These are phyloP conservation scores for Scorias spongiosa DNA, from an alignment of 2,329 filamentous ascomycete species.

Conservation along the genomic window DNA sequence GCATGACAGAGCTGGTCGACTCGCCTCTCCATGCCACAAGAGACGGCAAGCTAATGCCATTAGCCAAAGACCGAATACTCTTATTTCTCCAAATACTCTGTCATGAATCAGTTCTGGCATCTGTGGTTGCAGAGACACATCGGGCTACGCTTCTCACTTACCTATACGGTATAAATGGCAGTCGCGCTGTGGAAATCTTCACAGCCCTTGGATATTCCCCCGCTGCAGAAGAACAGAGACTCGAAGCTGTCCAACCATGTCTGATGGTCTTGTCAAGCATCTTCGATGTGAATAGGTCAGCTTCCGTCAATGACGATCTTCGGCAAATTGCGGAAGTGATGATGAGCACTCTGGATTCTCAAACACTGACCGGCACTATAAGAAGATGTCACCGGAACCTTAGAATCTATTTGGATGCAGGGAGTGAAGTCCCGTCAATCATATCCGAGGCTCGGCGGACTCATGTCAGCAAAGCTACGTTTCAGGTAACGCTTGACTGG, in stretches of 20 bases:
- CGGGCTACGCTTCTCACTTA: constrained; percentile 30
- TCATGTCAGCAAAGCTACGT: neutral
- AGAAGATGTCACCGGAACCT: constrained; percentile 1
- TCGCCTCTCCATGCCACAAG: constrained; percentile 2
- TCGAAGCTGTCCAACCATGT: constrained; percentile 7
- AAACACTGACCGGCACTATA: neutral
- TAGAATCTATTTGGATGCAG: constrained; percentile 1
- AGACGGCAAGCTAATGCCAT: constrained; percentile 2
- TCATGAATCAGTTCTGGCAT: constrained; percentile 26
- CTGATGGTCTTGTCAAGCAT: constrained; percentile 3
- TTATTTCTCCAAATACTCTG: constrained; percentile 29
- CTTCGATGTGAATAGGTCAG: constrained; percentile 4
- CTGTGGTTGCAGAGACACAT: constrained; percentile 26
- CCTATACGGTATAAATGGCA: constrained; percentile 27
- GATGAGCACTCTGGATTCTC: neutral
- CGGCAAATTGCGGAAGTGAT: constrained; percentile 4
- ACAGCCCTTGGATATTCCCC: constrained; percentile 6
- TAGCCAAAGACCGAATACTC: constrained; percentile 17
- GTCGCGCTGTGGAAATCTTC: constrained; percentile 23
- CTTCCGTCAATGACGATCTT: constrained; percentile 6
- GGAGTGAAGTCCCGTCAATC: neutral
- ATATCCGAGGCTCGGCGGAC: neutral
- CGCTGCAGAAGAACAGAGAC: constrained; percentile 4
- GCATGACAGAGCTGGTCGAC: constrained; percentile 8
- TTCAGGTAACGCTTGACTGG: constrained; percentile 6